Evolutionary conservation across 2,329 filamentous ascomycete species (phyloP), one percentile per base, ranked within the genome.

Genomic region (Uncinocarpus reesii): DNA sequence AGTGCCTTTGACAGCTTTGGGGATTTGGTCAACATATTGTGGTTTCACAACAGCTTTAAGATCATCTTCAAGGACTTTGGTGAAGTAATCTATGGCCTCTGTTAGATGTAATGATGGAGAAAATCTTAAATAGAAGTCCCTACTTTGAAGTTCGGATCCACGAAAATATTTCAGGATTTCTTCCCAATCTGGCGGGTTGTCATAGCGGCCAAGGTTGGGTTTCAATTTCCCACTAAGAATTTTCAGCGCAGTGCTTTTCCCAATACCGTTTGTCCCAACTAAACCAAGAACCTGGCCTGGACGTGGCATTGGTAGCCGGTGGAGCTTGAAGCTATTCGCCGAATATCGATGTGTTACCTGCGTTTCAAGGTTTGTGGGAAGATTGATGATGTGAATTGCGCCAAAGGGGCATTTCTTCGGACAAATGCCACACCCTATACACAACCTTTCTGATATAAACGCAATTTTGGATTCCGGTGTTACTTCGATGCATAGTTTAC

Each of bases 371-470:
- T 98, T 98, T 67, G 92, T 98, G 59, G 93, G 92, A 76, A 98
- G 75, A 75, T 98, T 98, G 87, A 98, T 98, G 70, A 98, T 98
- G 68, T 90, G 93, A 72, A 98, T 98, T 57, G 92, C 92, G 64
- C 89, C 84, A 71, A 98, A 98, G 13, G 92, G 92, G 69, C 92
- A 98, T 71, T 96, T 96, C 76, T 98, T 98, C 37, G 90, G 88
- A 70, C 93, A 98, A 73, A 98, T 98, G 82, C 92, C 93, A 65
- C 93, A 98, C 70, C 92, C 92, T 62, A 96, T 95, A 68, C 90
- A 95, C 54, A 95, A 80, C 55, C 80, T 81, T 70, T 98, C 92
- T 57, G 90, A 96, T 63, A 98, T 94, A 77, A 95, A 98, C 66
- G 92, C 92, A 60, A 98, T 90, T 64, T 90, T 90, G 57, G 90